A percentile compares a stretch with the other conserved stretches of the same genome.
Conservation (phyloP, 768 basidiomycete species). For the Exsudoporus frostii region DNA sequence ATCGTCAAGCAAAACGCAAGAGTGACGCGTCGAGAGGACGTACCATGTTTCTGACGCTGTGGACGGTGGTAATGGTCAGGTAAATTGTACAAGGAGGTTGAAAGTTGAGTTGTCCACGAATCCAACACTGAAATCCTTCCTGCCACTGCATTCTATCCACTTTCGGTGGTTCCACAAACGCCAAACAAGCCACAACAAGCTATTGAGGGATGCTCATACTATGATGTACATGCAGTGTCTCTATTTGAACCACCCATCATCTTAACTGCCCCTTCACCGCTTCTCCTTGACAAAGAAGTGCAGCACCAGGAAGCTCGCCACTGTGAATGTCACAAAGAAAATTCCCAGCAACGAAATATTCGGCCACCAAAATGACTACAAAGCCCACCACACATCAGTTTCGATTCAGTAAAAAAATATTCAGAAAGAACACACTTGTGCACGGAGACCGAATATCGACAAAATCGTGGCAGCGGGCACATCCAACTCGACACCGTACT, state of each 20-base stretch:
- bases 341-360: conserved; percentile 83
- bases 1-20: conserved; percentile 1
- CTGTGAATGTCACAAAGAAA: conserved; percentile 80
- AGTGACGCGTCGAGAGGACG: conserved; percentile 13
- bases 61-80: not conserved
- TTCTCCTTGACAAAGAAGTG: conserved; percentile 89
- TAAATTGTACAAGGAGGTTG: conserved; percentile 7
- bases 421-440: conserved; percentile 55
- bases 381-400: conserved; percentile 3
- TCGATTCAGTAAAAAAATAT: not conserved
- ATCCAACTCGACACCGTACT: conserved; percentile 97
- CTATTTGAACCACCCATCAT: not conserved
- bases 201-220: not conserved
- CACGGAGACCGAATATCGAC: conserved; percentile 87
- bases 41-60: conserved; percentile 24
- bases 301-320: conserved; percentile 72
- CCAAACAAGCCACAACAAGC: conserved; percentile 23
- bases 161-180: conserved; percentile 12
- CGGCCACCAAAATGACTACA: conserved; percentile 97
- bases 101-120: conserved; percentile 4
- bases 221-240: not conserved
- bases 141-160: not conserved
- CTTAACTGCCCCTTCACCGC: conserved; percentile 21
- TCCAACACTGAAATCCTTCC: not conserved
- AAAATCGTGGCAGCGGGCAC: conserved; percentile 95